Evolutionary conservation across 768 basidiomycete genomes (phyloP).

Genomic region (Myochromella boudieri): DNA sequence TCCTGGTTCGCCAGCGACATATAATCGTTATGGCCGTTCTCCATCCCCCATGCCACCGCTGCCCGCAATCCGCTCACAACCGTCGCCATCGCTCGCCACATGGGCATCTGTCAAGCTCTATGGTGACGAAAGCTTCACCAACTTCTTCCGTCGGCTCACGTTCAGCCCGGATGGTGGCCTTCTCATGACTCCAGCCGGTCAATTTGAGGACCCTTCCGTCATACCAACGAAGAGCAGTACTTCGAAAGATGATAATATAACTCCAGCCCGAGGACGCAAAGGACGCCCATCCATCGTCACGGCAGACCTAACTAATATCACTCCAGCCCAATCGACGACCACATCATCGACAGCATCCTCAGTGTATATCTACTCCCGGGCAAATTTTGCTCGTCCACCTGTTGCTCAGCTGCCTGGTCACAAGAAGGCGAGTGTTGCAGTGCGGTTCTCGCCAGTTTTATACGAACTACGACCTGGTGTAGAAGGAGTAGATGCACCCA

Average conservation of each 20-base stretch:
- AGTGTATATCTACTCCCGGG: slow-evolving; percentile 95
- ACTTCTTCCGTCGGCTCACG: slow-evolving; percentile 91
- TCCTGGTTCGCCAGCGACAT: slow-evolving; percentile 68
- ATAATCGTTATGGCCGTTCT: slow-evolving; percentile 71
- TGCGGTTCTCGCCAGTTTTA: slow-evolving; percentile 89
- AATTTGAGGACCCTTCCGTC: slow-evolving; percentile 90
- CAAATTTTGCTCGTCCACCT: slow-evolving; percentile 90
- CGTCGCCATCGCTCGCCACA: slow-evolving; percentile 45
- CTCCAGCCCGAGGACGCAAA: slow-evolving; percentile 60
- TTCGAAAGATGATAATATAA: slow-evolving; percentile 33
- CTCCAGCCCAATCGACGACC: slow-evolving; percentile 41
- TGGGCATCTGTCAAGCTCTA: slow-evolving; percentile 82
- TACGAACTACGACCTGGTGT: slow-evolving; percentile 83
- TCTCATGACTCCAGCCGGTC: slow-evolving; percentile 92
- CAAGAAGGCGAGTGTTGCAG: slow-evolving; percentile 93
- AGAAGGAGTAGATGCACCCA: slow-evolving; percentile 24
- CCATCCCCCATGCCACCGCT: slow-evolving; percentile 91
- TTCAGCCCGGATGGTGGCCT: slow-evolving; percentile 96
- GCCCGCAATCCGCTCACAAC: slow-evolving; percentile 80
- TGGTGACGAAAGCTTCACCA: slow-evolving; percentile 92
- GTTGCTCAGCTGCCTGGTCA: slow-evolving; percentile 95
- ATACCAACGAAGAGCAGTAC: slow-evolving; percentile 25
- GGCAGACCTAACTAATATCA: slow-evolving; percentile 30
- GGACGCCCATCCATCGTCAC: slow-evolving; percentile 43
- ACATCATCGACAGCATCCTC: slow-evolving; percentile 40